Base-by-base conservation (phyloP, 1,284 basidiomycete species). In the Heterobasidion irregulare region DNA sequence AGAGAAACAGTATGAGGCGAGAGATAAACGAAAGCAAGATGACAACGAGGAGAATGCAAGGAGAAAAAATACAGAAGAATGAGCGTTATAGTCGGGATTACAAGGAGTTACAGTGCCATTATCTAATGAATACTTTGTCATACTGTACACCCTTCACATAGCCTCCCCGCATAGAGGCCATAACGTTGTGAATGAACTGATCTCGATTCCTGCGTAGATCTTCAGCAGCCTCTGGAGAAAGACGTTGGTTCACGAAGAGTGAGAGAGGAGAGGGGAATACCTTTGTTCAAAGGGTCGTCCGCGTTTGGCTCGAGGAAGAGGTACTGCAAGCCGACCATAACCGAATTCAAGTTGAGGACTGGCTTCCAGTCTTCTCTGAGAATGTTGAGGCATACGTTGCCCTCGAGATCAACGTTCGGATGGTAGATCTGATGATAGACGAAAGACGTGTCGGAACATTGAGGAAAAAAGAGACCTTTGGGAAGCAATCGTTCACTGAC, bases 311-410 rank as follows among this genome's bases (percentile, higher is more conserved):
- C 97, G 56, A 99, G 77, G 80, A 99, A 99, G 49, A 99, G 82
- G 69, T 98, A 99, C 69, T 99, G 95, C 57, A 99, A 74, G 41
- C 97, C 97, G 61, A 98, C 93, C 87, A 98, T 94, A 60, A 99
- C 92, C 41, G 94, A 92, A 70, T 94, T 98, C 55, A 98, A 79
- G 71, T 98, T 98, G 53, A 99, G 79, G 4, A 98, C 97, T 13
- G 97, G 97, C 68, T 99, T 99, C 97, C 97, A 99, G 75, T 99
- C 97, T 76, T 99, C 97, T 69, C 97, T 85, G 57, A 99, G 80
- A 65, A 99, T 98, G 75, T 99, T 99, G 66, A 96, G 70, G 73
- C 93, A 96, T 43, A 98, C 94, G 63, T 98, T 98, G 52, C 95
- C 95, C 67, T 98, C 93, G 38, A 98, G 80, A 71, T 99, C 96